phyloP scores from a whole-genome alignment of 2,329 filamentous ascomycete species.

The Colletotrichum sp. region DNA sequence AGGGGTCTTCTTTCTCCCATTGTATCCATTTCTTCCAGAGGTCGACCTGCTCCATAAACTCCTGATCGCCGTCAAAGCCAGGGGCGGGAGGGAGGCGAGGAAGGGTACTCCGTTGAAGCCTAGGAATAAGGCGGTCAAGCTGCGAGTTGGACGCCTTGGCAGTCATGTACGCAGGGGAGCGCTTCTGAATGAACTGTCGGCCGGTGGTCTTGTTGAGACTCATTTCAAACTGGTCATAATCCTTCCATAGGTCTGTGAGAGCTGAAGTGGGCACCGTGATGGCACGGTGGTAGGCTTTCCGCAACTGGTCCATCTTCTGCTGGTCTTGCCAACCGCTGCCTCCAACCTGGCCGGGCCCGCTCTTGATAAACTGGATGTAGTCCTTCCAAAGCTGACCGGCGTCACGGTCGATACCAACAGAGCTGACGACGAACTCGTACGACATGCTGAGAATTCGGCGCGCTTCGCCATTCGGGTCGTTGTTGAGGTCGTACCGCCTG shows the following conservation, averaged over 20 bases:
- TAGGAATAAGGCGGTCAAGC: conserved; percentile 84
- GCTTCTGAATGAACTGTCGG: conserved; percentile 92
- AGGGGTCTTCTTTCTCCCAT: conserved; percentile 93
- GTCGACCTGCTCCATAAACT: conserved; percentile 83
- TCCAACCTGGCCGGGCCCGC: conserved; percentile 82
- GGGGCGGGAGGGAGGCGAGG: conserved; percentile 82
- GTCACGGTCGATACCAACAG: conserved; percentile 90
- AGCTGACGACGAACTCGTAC: conserved; percentile 90
- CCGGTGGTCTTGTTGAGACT: conserved; percentile 91
- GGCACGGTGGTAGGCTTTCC: conserved; percentile 91
- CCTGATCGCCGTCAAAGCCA: conserved; percentile 85
- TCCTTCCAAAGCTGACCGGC: conserved; percentile 91
- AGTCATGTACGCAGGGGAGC: conserved; percentile 93
- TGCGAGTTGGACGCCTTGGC: conserved; percentile 89
- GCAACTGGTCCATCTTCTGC: conserved; percentile 94
- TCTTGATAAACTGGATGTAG: conserved; percentile 92
- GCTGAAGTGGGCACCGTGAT: conserved; percentile 85
- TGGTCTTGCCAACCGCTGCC: conserved; percentile 94
- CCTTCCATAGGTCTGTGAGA: conserved; percentile 89
- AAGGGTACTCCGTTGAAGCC: conserved; percentile 77
- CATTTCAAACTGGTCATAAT: conserved; percentile 97
- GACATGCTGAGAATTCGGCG: conserved; percentile 82
- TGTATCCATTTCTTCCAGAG: conserved; percentile 93
- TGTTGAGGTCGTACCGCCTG: conserved; percentile 81
- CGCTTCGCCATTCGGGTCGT: conserved; percentile 77